A percentile compares a stretch with the other conserved stretches of the same genome.
phyloP scores from a whole-genome alignment of 768 basidiomycete genomes.

The Pholiota conissans region DNA sequence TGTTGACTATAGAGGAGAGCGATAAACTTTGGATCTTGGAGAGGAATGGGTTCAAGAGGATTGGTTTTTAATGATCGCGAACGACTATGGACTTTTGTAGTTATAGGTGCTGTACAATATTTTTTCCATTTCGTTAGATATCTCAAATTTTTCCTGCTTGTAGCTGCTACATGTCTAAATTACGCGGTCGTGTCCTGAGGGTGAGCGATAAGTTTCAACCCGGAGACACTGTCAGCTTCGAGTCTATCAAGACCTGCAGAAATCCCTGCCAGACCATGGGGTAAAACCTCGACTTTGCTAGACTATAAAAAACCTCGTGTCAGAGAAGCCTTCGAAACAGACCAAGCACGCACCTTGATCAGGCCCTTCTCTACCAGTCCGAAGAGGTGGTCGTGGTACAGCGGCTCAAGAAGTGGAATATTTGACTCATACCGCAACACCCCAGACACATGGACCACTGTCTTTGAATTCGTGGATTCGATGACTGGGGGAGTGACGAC shows the following conservation, averaged over 20 bases:
- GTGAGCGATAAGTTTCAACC: slow-evolving; percentile 41
- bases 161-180: no score
- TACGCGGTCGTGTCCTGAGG: slow-evolving; percentile 37
- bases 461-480: slow-evolving; percentile 14
- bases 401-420: slow-evolving; percentile 3
- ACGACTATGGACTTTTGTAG: no score
- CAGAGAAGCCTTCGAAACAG: no score
- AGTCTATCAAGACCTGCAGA: slow-evolving; percentile 38
- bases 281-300: slow-evolving; percentile 35
- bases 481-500: slow-evolving; percentile 31
- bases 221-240: slow-evolving; percentile 34
- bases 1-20: slow-evolving; percentile 36
- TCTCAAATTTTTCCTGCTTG: no score
- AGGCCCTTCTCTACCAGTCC: slow-evolving; percentile 17
- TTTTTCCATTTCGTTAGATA: no score
- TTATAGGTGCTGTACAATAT: no score
- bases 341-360: slow-evolving; percentile 24
- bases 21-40: slow-evolving; percentile 53
- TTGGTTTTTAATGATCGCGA: neutral
- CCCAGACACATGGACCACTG: slow-evolving; percentile 6
- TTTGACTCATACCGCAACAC: slow-evolving; percentile 10
- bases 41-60: slow-evolving; percentile 18
- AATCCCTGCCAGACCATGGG: slow-evolving; percentile 39
- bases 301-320: no score
- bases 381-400: slow-evolving; percentile 17